Base-by-base conservation (phyloP, 257 asterid genomes). In the Ocimum tenuiflorum region DNA sequence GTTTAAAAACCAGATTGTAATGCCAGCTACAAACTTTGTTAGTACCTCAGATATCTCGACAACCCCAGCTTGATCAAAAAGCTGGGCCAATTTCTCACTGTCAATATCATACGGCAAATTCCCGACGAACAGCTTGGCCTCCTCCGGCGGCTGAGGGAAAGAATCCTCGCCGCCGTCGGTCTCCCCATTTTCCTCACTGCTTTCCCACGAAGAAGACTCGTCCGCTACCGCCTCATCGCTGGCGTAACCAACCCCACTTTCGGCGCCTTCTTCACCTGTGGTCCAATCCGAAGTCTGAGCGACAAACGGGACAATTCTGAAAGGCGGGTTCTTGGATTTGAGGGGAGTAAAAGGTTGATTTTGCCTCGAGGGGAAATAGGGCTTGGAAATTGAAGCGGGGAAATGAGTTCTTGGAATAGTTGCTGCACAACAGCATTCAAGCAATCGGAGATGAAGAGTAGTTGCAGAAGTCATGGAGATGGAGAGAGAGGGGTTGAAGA, bases 31-130 rank as follows among this genome's bases (percentile, higher is more conserved):
- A 68, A 46, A 59, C 2, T 7, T 12, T 17, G 43, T 60, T 45
- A 7, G 31, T 68, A 88, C 94, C 95, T 87, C 96, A 35, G 96
- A 89, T 58, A 85, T 82, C 65, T 90, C 97, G 7, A 90, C 97
- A 67, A 81, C 85, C 51, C 97, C 97, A 64, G 95, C 94, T 73
- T 75, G 78, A 41, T 81, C 81, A 56, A 90, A 85, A 29, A 87
- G 72, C n/a, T 77, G 75, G 29, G 97, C 97, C 78, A 90, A 73
- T 65, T 76, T 76, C 29, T 73, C 87, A 70, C 91, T 81, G 43
- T 82, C 94, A 6, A 90, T 74, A 41, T 85, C 95, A 61, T 80
- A 90, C 0, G 91, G 85, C 84, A 90, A 84, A 69, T 90, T 90
- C 20, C 97, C 97, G 61, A 90, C 90, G 60, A 77, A 90, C 68